Evolutionary conservation across 441 rosid genomes (phyloP), one percentile per base, ranked within the genome.

Genomic region (Corymbia citriodora): DNA sequence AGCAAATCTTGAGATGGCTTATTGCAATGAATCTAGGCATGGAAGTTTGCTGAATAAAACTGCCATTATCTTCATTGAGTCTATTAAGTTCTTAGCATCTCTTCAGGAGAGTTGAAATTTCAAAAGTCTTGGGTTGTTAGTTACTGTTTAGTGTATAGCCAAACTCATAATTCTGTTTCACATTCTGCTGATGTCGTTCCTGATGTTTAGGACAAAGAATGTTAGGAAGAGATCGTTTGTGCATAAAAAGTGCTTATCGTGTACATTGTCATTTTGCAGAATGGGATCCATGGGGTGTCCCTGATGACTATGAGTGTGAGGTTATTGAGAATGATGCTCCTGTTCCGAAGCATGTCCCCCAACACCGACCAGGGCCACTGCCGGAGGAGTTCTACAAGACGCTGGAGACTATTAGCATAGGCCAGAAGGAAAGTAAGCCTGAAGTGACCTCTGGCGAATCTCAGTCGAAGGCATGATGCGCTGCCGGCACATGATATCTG

Each of bases 271-370:
- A 87, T 50, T 65, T 89, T 89, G 90, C 96, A 96, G 97, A 96
- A 93, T 97, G 99, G 98, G 97, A 96, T 93, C 99, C 99, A 70
- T 97, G 99, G 98, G 99, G 97, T 91, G 97, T 97, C 93, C 97
- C 98, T 49, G 98, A 97, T 65, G 99, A 96, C 93, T 94, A 95
- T 72, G 97, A 97, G 91, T 95, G 97, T 36, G 99, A 97, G 93
- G 95, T 97, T 36, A 94, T 97, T 29, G 99, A 97, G 94, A 95
- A 97, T 50, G 96, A 96, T 91, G 96, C 97, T 55, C 99, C 97
- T 7, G 93, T 96, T 92, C 99, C 99, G 6, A 96, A 96, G 94
- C 99, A 96, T 89, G 96, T 97, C 88, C 99, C 99, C 87, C 93
- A 91, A 89, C 99, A 97, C 91, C 96, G 97, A 90, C 98, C 99